Conservation (phyloP, 2,329 filamentous ascomycete species). For the Amphichorda felina region DNA sequence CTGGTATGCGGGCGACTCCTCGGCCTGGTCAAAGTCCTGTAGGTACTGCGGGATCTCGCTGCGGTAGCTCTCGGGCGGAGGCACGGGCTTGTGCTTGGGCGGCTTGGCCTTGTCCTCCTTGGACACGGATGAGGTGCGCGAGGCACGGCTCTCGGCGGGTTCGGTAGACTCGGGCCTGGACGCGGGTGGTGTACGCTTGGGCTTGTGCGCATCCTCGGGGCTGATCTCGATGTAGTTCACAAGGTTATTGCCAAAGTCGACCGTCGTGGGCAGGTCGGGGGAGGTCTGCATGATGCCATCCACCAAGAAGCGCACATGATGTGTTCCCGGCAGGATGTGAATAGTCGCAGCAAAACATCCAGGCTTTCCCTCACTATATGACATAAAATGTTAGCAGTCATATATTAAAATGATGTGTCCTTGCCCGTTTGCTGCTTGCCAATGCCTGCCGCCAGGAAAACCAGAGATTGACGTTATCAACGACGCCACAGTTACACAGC, state of each 20-base stretch:
- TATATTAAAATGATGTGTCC: not conserved
- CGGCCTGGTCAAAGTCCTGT: conserved; percentile 72
- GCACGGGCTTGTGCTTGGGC: conserved; percentile 42
- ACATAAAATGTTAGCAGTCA: not conserved
- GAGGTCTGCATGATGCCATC: conserved; percentile 90
- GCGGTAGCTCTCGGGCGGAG: conserved; percentile 51
- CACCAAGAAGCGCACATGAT: conserved; percentile 93
- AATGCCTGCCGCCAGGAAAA: too few relatives aligned
- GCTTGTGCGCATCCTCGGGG: conserved; percentile 47
- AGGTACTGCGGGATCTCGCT: conserved; percentile 73
- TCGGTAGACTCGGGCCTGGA: conserved; percentile 10
- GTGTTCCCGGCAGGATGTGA: conserved; percentile 81
- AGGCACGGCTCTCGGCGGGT: conserved; percentile 11
- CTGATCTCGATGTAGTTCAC: conserved; percentile 97
- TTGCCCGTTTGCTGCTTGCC: too few relatives aligned
- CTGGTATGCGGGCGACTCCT: conserved; percentile 64
- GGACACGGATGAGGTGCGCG: conserved; percentile 2
- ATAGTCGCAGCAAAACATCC: conserved; percentile 66
- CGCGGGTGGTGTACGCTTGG: conserved; percentile 12
- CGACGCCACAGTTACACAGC: conserved; percentile 12
- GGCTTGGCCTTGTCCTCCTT: conserved; percentile 11
- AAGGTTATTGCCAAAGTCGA: conserved; percentile 94
- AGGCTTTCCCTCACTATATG: conserved; percentile 37
- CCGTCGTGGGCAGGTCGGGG: conserved; percentile 78
- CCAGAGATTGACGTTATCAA: too few relatives aligned